Percentiles rank a stretch among this genome's conserved stretches.
These are phyloP conservation scores for Capronia coronata DNA, from an alignment of 2,329 filamentous ascomycete species.

Conservation along the genomic window DNA sequence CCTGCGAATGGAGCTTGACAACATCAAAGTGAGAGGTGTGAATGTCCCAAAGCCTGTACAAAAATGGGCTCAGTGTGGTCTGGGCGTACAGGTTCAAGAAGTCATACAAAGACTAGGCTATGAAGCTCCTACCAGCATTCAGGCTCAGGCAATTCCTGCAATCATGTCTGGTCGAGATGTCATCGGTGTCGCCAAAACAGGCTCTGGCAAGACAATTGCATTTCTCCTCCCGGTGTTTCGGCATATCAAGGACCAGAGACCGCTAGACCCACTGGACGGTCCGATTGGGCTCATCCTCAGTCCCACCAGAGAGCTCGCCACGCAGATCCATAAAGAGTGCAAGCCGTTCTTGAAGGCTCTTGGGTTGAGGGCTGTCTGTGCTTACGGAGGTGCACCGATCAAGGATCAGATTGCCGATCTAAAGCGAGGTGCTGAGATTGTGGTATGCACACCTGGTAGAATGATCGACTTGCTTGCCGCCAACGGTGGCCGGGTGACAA, in stretches of 20 bases:
- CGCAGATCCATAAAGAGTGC: slow-evolving; percentile 89
- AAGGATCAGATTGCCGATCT: slow-evolving; percentile 96
- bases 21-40: slow-evolving; percentile 85
- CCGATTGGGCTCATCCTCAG: slow-evolving; percentile 86
- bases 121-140: slow-evolving; percentile 85
- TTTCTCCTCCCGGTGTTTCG: slow-evolving; percentile 96
- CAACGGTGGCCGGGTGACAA: slow-evolving; percentile 90
- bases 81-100: slow-evolving; percentile 79
- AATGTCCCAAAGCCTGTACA: slow-evolving; percentile 88
- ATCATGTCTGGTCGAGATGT: slow-evolving; percentile 96
- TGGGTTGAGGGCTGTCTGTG: slow-evolving; percentile 78
- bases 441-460: slow-evolving; percentile 89
- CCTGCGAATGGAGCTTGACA: slow-evolving; percentile 79
- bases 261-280: slow-evolving; percentile 75
- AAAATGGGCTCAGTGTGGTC: slow-evolving; percentile 93
- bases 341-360: slow-evolving; percentile 88
- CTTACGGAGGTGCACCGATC: slow-evolving; percentile 91
- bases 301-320: slow-evolving; percentile 85
- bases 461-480: slow-evolving; percentile 93
- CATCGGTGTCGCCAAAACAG: slow-evolving; percentile 93
- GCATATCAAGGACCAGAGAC: slow-evolving; percentile 89
- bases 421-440: slow-evolving; percentile 89
- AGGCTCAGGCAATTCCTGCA: slow-evolving; percentile 87
- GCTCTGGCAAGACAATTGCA: slow-evolving; percentile 93
- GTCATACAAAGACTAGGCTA: slow-evolving; percentile 76